A percentile compares a stretch with the other conserved stretches of the same genome.
These are phyloP conservation scores for Aspergillus sp. DNA, from an alignment of 2,329 filamentous ascomycete genomes.

Conservation along the genomic window DNA sequence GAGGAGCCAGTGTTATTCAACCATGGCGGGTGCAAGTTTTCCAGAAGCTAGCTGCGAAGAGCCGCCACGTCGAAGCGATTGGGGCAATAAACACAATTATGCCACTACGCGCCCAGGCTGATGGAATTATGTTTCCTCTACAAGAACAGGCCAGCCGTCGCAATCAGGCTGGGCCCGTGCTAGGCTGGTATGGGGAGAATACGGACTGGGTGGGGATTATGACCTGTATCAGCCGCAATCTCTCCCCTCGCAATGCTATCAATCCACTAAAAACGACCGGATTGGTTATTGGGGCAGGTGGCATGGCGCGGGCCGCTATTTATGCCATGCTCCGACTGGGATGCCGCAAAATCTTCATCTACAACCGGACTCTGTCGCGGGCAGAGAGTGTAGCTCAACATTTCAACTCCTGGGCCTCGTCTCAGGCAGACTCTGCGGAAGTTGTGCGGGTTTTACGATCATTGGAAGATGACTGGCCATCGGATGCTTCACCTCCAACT, in stretches of 20 bases:
- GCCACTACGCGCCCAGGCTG: conserved; percentile 33
- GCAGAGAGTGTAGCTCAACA: conserved; percentile 64
- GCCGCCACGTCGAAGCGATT: conserved; percentile 41
- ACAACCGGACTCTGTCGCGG: conserved; percentile 65
- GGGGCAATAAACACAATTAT: conserved; percentile 42
- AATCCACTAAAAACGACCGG: conserved; percentile 47
- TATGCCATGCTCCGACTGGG: conserved; percentile 76
- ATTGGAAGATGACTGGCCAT: conserved; percentile 60
- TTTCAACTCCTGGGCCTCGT: conserved; percentile 54
- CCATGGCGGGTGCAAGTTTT: conserved; percentile 39
- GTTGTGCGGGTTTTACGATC: conserved; percentile 53
- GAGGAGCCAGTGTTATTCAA: conserved; percentile 40
- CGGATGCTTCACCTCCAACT: conserved; percentile 59
- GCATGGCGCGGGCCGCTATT: conserved; percentile 73
- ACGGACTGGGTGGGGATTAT: conserved; percentile 42
- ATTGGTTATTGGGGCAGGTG: conserved; percentile 56
- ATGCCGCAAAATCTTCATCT: conserved; percentile 69
- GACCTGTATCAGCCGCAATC: conserved; percentile 36
- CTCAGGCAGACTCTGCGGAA: conserved; percentile 30
- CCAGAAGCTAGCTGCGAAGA: conserved; percentile 33
- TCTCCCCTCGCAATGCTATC: conserved; percentile 49
- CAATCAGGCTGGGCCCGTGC: conserved; percentile 36
- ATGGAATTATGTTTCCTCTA: conserved; percentile 32
- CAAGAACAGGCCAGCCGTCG: conserved; percentile 37
- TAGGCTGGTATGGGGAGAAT: conserved; percentile 42